Evolutionary conservation across 352 stramenopile species (phyloP), one percentile per base, ranked within the genome.

Genomic region (Phytophthora colocasiae): DNA sequence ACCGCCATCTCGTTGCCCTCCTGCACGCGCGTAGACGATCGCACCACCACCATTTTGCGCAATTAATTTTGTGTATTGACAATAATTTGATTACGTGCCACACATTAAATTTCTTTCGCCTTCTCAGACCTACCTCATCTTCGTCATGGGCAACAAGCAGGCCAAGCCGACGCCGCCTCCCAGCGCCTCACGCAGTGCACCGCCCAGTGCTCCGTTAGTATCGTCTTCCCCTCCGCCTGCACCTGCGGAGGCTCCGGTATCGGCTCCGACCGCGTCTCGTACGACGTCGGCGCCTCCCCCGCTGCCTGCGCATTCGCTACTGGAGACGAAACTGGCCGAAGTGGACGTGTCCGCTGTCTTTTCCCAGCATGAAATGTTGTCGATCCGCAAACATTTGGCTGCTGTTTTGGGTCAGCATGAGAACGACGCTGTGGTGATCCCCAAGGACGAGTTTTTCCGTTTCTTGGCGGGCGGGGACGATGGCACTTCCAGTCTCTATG

Each of bases 371-470:
- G 88, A 96, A 40, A 91, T 96, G 71, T 71, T 90, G 17, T 82
- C 76, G 6, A 93, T 96, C 60, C 85, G 86, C 47, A 87, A 90
- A 24, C 85, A 96, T 67, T 57, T 92, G 61, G 71, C 84, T 24
- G 71, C 73, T 1, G 84, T 96, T 22, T 60, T 96, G 12, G 72
- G 77, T 2, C 86, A 92, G 64, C 71, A 73, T 43, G 83, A 92
- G 57, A 81, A 80, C 46, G 86, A 93, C 59, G 71, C 80, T 1
- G 84, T 96, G 29, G 69, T 85, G 44, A 96, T 96, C 59, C 83
- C 83, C 19, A 91, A 90, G 66, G 88, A 95, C 47, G 88, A 96
- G 61, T 96, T 96, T 61, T 92, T 92, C 69, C 83, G 85, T 43
- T 93, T 96, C 63, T 71, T 96, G 44, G 88, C 83, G 47, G 80